phyloP scores from a whole-genome alignment of 208 protist species.

The Crithidia acanthocephali region DNA sequence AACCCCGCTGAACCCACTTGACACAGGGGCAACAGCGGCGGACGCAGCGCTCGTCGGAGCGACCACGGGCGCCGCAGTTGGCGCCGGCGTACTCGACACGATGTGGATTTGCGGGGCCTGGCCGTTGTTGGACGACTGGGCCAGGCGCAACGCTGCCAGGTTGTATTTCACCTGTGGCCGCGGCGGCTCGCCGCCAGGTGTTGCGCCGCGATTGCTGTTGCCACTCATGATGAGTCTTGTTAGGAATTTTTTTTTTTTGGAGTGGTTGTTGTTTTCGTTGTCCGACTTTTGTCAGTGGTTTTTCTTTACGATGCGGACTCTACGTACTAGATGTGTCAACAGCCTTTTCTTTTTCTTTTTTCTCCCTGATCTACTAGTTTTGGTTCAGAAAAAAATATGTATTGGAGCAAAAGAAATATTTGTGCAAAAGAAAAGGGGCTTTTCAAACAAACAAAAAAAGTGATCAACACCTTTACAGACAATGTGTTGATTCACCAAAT shows the following conservation, averaged over 20 bases:
- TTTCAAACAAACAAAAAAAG: too few relatives aligned
- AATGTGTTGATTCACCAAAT: too few relatives aligned
- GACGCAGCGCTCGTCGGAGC: neutral
- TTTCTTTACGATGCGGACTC: too few relatives aligned
- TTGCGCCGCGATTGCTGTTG: neutral
- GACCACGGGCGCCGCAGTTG: neutral
- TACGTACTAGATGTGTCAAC: too few relatives aligned
- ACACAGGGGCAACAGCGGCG: neutral
- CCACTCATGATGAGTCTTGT: neutral
- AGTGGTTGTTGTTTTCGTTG: neutral
- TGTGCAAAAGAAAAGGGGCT: too few relatives aligned
- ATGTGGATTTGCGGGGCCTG: constrained; percentile 8
- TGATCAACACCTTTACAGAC: too few relatives aligned
- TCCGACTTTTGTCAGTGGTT: too few relatives aligned
- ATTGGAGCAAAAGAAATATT: too few relatives aligned
- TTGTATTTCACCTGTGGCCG: constrained; percentile 34
- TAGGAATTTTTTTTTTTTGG: neutral
- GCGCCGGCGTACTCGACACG: neutral
- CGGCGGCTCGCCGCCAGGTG: neutral
- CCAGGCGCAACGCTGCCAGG: constrained; percentile 26
- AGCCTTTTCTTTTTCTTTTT: too few relatives aligned
- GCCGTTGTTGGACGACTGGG: constrained; percentile 11
- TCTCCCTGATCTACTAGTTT: too few relatives aligned
- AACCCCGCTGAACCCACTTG: neutral
- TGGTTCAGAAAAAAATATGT: too few relatives aligned